Conservation (phyloP, 495 filamentous ascomycete genomes). For the Penicillium daleae region DNA sequence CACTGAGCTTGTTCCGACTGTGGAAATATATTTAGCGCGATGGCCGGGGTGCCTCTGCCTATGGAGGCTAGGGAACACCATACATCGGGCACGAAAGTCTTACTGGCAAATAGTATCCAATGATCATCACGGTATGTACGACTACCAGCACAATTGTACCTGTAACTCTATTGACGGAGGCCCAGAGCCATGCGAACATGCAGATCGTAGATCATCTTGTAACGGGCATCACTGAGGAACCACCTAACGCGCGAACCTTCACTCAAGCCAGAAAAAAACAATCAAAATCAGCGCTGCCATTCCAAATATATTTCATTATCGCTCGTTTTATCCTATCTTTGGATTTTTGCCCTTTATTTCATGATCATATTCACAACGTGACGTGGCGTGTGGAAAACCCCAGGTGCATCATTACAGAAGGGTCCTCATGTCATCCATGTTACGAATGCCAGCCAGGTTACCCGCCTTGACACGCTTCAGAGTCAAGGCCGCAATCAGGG, state of each 20-base stretch:
- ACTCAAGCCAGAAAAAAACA: background rate
- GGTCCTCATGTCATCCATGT: conserved; percentile 60
- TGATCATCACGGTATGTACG: background rate
- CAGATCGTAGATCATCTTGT: background rate
- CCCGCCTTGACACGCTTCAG: conserved; percentile 81
- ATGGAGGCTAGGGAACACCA: too few species aligned
- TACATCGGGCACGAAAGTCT: too few species aligned
- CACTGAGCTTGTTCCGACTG: too few species aligned
- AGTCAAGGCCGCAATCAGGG: conserved; percentile 90
- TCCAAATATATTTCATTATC: conserved; percentile 1
- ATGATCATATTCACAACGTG: background rate
- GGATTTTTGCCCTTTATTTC: conserved; percentile 3
- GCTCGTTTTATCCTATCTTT: background rate
- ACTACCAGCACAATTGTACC: background rate
- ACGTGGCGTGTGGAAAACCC: background rate
- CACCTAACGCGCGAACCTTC: too few species aligned
- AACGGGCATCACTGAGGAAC: too few species aligned
- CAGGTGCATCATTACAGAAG: conserved; percentile 31
- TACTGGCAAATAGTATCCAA: background rate
- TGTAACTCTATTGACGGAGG: background rate
- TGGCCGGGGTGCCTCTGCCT: too few species aligned
- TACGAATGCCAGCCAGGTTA: conserved; percentile 75
- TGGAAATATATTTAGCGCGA: too few species aligned
- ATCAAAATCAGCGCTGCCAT: background rate
- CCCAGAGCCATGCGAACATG: background rate